Evolutionary conservation across 371 early-diverging fungal genomes (phyloP).

Genomic region (Fennellomyces sp.): DNA sequence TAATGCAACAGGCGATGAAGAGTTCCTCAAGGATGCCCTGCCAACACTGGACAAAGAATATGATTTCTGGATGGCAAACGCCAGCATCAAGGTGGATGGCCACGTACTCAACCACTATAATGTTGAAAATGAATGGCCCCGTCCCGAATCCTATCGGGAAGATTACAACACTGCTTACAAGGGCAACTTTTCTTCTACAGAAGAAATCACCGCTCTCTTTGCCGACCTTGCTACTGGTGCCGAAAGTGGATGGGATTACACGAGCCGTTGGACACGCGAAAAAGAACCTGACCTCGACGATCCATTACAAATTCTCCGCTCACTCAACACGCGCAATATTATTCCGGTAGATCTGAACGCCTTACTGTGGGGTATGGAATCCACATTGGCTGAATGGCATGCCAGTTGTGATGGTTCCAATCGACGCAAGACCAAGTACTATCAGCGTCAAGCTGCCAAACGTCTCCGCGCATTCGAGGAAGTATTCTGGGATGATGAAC

Average conservation of each 20-base stretch:
- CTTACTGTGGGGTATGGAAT: slow-evolving; percentile 78
- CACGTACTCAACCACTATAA: slow-evolving; percentile 58
- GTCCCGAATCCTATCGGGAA: slow-evolving; percentile 81
- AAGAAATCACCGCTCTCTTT: slow-evolving; percentile 48
- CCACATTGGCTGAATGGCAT: slow-evolving; percentile 58
- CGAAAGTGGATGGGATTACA: slow-evolving; percentile 93
- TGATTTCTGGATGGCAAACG: slow-evolving; percentile 65
- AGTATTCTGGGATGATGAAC: slow-evolving; percentile 53
- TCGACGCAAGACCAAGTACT: slow-evolving; percentile 28
- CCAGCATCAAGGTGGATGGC: slow-evolving; percentile 39
- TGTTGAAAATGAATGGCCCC: slow-evolving; percentile 63
- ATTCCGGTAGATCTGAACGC: slow-evolving; percentile 90
- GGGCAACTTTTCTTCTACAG: slow-evolving; percentile 4
- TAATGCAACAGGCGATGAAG: slow-evolving; percentile 54
- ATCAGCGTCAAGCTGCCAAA: slow-evolving; percentile 30
- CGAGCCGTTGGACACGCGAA: slow-evolving; percentile 69
- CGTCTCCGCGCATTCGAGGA: slow-evolving; percentile 50
- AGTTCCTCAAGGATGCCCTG: slow-evolving; percentile 50
- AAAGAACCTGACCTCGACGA: slow-evolving; percentile 22
- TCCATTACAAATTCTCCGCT: slow-evolving; percentile 42
- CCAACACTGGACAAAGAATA: slow-evolving; percentile 70
- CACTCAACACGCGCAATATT: slow-evolving; percentile 62
- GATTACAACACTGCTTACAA: slow-evolving; percentile 67
- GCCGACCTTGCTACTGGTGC: slow-evolving; percentile 81
- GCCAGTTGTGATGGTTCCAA: not conserved